Base-by-base conservation (phyloP, 768 basidiomycete genomes). In the Rhodotorula babjevae region DNA sequence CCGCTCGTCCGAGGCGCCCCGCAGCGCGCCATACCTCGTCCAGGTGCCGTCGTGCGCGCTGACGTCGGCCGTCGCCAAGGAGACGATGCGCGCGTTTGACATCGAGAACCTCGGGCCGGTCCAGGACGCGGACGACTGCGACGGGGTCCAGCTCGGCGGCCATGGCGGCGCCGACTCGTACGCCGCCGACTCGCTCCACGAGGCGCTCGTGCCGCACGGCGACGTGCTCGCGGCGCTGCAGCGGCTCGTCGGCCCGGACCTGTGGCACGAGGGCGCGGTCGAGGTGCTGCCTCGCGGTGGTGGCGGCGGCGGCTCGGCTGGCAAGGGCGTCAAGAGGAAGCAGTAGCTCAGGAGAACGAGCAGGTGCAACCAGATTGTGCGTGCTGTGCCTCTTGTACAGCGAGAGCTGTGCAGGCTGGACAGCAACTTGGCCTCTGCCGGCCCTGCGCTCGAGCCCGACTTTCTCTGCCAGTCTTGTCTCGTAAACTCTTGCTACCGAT, bases 11-110 rank as follows among this genome's bases (percentile, higher is more conserved):
- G n/a, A 29, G 29, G 36, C 44, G 10, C 40, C 50, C 2, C 42
- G 50, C 23, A 25, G 49, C 11, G 21, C 25, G 12, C 62, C 64
- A 19, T 67, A 67, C 61, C 31, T 63, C 47, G 64, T 72, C 50
- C 58, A 60, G 57, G 44, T 72, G 3, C 71, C 71, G 12, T 55
- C 66, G 62, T 72, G 71, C 62, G 71, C 71, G 10, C 52, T 72
- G 16, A 29, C 66, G 18, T 64, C 71, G 33, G 0, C 19, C 9
- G 18, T 67, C 62, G 65, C 71, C 2, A 29, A 14, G 12, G 58
- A 72, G 18, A 67, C 66, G n/a, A 60, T 72, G 40, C 25, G 25
- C 11, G 31, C n/a, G 2, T 64, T 44, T 42, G 15, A 29, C 3
- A 57, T 63, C 29, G 62, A 63, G 27, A 36, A 72, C 50, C 71